Evolutionary conservation across 192 early-diverging fungal species (phyloP).

Genomic region (Thamnidium elegans): DNA sequence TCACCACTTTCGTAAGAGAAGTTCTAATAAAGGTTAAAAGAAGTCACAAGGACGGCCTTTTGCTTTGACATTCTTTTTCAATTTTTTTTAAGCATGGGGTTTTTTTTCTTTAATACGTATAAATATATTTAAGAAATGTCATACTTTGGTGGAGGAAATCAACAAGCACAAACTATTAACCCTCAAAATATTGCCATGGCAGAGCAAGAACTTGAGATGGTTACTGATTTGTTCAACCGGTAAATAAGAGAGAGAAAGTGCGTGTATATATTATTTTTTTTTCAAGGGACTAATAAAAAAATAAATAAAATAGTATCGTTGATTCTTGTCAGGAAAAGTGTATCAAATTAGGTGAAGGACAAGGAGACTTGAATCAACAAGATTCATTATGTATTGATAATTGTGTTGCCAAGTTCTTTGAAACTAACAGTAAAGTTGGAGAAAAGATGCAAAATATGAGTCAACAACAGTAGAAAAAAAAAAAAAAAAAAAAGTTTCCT

Average conservation of each 20-base stretch:
- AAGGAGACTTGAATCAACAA: slow-evolving; percentile 77
- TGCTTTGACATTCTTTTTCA: too few relatives aligned
- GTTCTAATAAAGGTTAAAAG: too few relatives aligned
- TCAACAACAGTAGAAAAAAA: neutral
- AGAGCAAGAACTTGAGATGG: slow-evolving; percentile 78
- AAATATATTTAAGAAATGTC: slow-evolving; percentile 13
- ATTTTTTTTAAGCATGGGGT: neutral
- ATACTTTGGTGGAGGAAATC: slow-evolving; percentile 26
- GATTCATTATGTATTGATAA: slow-evolving; percentile 84
- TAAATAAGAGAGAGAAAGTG: slow-evolving; percentile 20
- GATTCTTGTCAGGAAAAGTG: slow-evolving; percentile 81
- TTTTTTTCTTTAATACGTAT: neutral
- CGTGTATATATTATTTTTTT: neutral
- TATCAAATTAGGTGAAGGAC: slow-evolving; percentile 67
- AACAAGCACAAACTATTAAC: slow-evolving; percentile 37
- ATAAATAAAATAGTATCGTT: slow-evolving; percentile 48
- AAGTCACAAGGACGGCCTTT: too few relatives aligned
- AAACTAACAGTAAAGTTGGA: slow-evolving; percentile 72
- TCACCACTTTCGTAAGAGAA: too few relatives aligned
- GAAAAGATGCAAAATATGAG: slow-evolving; percentile 60
- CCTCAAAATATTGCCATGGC: slow-evolving; percentile 60
- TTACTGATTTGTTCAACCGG: slow-evolving; percentile 72
- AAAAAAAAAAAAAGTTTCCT: too few relatives aligned
- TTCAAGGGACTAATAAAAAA: too few relatives aligned
- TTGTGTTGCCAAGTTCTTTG: slow-evolving; percentile 85